Evolutionary conservation across 768 basidiomycete species (phyloP), one percentile per base, ranked within the genome.

Genomic region (Boletus vinaceobasis): DNA sequence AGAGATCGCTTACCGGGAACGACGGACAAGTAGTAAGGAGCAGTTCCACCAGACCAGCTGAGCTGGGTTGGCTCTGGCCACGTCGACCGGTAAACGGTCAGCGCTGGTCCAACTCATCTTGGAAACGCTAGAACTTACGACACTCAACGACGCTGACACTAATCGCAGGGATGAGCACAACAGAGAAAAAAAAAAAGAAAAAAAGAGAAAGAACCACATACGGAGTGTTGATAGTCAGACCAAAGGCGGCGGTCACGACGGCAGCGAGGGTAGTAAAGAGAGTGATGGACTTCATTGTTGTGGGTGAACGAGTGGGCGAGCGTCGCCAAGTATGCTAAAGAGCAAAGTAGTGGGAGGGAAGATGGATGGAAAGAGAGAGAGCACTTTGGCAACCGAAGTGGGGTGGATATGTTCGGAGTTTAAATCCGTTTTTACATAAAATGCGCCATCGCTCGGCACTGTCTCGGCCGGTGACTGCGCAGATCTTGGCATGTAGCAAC

Each of bases 191-290:
- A 45, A 31, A 64, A 21, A 23, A 44, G 52, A 47, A 43, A 47
- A 33, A 64, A 64, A 10, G 5, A 29, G 17, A 27, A 10, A 38
- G 4, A 15, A 53, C 17, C 38, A 78, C 86, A 58, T 65, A 88
- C 87, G 86, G 83, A 2, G 86, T 86, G 69, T 89, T 82, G 64
- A 90, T 72, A n/a, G 76, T 82, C 64, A 86, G 62, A 47, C 59
- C 79, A 58, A 73, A 48, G 47, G 61, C 78, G 68, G 69, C 77
- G 39, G 73, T 68, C 11, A 68, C 46, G 19, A 62, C 46, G 45
- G 69, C 65, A 31, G 68, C 57, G 43, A 77, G 52, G 37, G 71
- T 68, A 29, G 67, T 43, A 38, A 64, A 42, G 54, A 74, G 45
- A 23, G 68, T 54, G 47, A 73, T 48, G 43, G 65, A 63, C 60